Conservation (phyloP, 129 eudicot genomes). For the Smallanthus sonchifolius region DNA sequence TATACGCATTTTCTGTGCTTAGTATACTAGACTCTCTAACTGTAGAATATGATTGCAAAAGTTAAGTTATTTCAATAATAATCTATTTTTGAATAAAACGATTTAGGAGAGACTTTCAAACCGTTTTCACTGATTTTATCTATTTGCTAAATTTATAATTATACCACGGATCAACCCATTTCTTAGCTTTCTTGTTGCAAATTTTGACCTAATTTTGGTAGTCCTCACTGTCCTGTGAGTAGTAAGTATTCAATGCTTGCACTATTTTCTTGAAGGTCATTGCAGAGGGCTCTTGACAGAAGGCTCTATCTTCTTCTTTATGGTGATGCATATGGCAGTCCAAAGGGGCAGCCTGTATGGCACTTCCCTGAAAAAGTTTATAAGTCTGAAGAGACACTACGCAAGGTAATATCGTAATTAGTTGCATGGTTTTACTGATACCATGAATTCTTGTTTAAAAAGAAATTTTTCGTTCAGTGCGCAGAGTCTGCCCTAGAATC, state of each 20-base stretch:
- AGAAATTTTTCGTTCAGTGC: slow-evolving; percentile 49
- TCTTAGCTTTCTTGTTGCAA: neutral
- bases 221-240: neutral
- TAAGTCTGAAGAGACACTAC: slow-evolving; percentile 76
- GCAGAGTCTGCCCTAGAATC: slow-evolving; percentile 89
- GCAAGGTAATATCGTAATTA: slow-evolving; percentile 50
- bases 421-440: neutral
- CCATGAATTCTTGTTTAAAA: neutral
- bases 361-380: slow-evolving; percentile 90
- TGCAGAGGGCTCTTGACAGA: slow-evolving; percentile 89
- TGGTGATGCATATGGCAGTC: slow-evolving; percentile 56
- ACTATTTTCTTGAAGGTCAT: slow-evolving; percentile 49
- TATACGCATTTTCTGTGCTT: too few relatives aligned
- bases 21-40: neutral
- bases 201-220: neutral
- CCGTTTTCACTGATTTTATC: too few relatives aligned
- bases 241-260: neutral
- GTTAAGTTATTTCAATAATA: neutral
- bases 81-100: too few relatives aligned
- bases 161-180: neutral
- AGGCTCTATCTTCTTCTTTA: slow-evolving; percentile 85
- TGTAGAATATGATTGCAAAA: neutral
- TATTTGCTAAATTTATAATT: too few relatives aligned
- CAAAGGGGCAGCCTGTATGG: slow-evolving; percentile 70
- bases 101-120: neutral